Conservation (phyloP, 2,329 filamentous ascomycete genomes). For the Scedosporium apiospermum region DNA sequence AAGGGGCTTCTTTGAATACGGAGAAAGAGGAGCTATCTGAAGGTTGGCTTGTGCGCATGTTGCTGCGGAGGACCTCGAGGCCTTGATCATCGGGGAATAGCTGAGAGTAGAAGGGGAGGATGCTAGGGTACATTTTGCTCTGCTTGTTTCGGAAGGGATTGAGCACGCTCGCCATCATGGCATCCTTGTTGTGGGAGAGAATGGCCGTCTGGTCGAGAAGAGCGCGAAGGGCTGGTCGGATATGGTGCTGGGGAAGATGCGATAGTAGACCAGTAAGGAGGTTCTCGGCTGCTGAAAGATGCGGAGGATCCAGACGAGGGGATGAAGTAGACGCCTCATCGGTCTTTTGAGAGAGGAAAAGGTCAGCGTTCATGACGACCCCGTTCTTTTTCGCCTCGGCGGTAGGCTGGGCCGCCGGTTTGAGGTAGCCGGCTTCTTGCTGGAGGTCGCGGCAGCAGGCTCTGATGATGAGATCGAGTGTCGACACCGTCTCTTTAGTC, state of each 20-base stretch:
- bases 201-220: slow-evolving; percentile 77
- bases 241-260: slow-evolving; percentile 52
- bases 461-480: slow-evolving; percentile 52
- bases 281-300: slow-evolving; percentile 45
- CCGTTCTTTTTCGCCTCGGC: slow-evolving; percentile 28
- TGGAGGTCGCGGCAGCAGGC: slow-evolving; percentile 69
- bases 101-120: slow-evolving; percentile 69
- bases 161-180: slow-evolving; percentile 73
- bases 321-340: slow-evolving; percentile 22
- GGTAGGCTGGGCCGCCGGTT: slow-evolving; percentile 20
- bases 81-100: slow-evolving; percentile 52
- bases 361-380: slow-evolving; percentile 56
- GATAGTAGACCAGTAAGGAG: slow-evolving; percentile 57
- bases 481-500: slow-evolving; percentile 53
- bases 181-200: slow-evolving; percentile 55
- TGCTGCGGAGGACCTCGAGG: slow-evolving; percentile 62
- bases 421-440: slow-evolving; percentile 38
- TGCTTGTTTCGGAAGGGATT: slow-evolving; percentile 61
- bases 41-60: slow-evolving; percentile 34
- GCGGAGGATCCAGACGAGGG: slow-evolving; percentile 28
- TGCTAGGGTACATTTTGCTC: slow-evolving; percentile 58
- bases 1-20: slow-evolving; percentile 4
- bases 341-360: slow-evolving; percentile 47
- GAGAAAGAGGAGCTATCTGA: not conserved
- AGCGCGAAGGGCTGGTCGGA: slow-evolving; percentile 63